Percentiles rank a stretch among this genome's conserved stretches.
Conservation (phyloP, 192 early-diverging fungal genomes). For the Coemansia sp. region DNA sequence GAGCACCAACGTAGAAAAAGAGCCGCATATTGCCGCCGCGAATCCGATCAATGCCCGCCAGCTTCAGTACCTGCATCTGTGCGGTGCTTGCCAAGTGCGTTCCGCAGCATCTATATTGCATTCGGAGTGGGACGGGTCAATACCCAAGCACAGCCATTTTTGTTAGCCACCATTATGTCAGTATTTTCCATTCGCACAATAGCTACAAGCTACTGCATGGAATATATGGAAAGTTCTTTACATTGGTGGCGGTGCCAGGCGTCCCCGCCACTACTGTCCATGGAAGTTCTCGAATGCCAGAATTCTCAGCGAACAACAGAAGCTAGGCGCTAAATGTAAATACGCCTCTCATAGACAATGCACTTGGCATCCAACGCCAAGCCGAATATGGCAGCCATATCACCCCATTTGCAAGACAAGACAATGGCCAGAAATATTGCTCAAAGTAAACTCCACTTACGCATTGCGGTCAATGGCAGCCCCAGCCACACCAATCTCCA, state of each 20-base stretch:
- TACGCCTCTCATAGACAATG: conserved; percentile 8
- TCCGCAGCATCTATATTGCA: conserved; percentile 63
- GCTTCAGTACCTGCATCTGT: conserved; percentile 67
- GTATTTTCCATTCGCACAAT: neutral
- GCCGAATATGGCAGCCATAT: neutral
- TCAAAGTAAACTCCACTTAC: conserved; percentile 23
- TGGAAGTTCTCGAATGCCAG: conserved; percentile 1
- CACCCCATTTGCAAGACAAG: neutral
- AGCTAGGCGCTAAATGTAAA: neutral
- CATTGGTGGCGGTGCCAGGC: neutral
- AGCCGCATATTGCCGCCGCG: conserved; percentile 66
- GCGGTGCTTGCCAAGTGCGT: conserved; percentile 64
- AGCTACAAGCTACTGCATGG: conserved; percentile 1
- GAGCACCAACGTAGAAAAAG: conserved; percentile 69
- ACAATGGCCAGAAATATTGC: neutral
- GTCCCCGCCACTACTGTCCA: conserved; percentile 2
- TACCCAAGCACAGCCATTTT: neutral
- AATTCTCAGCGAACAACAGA: neutral
- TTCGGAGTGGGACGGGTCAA: neutral
- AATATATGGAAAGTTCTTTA: neutral
- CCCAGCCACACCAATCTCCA: conserved; percentile 20
- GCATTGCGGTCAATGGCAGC: conserved; percentile 18
- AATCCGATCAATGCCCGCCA: conserved; percentile 65
- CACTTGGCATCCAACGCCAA: neutral
- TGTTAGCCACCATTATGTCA: neutral